phyloP scores from a whole-genome alignment of 176 grass and related monocot species.

The Musa troglodytarum region DNA sequence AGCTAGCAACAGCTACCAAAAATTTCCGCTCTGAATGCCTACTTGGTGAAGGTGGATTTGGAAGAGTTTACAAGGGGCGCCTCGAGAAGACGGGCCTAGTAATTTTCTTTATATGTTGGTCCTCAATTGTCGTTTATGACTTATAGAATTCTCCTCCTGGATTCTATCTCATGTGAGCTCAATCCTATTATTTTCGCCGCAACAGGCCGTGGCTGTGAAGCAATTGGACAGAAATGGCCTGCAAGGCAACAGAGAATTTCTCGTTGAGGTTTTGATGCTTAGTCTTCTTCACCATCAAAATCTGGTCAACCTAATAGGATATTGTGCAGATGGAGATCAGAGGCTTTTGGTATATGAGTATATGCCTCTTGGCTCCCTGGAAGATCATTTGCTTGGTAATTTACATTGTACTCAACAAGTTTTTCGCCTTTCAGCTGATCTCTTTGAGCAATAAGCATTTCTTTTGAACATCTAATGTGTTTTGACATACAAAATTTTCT shows the following conservation, averaged over 20 bases:
- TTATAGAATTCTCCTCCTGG: background rate
- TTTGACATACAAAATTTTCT: background rate
- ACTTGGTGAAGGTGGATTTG: slow-evolving; percentile 70
- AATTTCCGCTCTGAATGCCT: slow-evolving; percentile 49
- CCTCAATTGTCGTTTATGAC: background rate
- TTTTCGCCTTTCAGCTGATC: slow-evolving; percentile 2
- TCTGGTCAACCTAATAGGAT: slow-evolving; percentile 74
- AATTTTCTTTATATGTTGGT: background rate
- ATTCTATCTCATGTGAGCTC: background rate
- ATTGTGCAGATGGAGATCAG: slow-evolving; percentile 74
- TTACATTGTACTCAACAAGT: background rate
- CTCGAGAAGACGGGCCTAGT: slow-evolving; percentile 53
- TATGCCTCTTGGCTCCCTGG: slow-evolving; percentile 64
- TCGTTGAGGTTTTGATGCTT: slow-evolving; percentile 69
- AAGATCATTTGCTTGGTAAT: slow-evolving; percentile 62
- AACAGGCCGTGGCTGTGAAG: slow-evolving; percentile 72
- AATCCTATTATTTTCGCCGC: slow-evolving; percentile 15
- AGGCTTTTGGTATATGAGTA: slow-evolving; percentile 84
- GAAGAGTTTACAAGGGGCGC: slow-evolving; percentile 76
- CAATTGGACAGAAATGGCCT: slow-evolving; percentile 64
- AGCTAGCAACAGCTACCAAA: slow-evolving; percentile 55
- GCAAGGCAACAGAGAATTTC: slow-evolving; percentile 77
- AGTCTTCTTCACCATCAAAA: slow-evolving; percentile 66
- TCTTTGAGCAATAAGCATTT: background rate
- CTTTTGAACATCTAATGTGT: slow-evolving; percentile 2